phyloP scores from a whole-genome alignment of 192 early-diverging fungal species.

The Backusella morwellensis region DNA sequence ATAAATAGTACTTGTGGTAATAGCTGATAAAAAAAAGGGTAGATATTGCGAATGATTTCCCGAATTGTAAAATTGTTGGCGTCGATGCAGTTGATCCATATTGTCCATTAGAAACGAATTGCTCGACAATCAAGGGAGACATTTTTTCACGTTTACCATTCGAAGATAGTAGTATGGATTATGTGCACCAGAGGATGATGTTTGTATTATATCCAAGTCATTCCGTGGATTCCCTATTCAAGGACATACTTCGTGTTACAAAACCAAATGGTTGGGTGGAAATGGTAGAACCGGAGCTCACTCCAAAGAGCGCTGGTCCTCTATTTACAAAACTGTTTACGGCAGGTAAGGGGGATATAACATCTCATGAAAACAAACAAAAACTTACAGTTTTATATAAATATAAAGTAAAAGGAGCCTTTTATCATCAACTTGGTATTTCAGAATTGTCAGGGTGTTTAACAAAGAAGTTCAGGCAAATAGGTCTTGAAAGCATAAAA shows the following conservation, averaged over 20 bases:
- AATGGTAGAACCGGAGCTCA: slow-evolving; percentile 19
- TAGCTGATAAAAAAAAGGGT: not conserved
- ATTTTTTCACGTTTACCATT: not conserved
- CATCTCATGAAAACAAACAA: no score
- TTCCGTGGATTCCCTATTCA: not conserved
- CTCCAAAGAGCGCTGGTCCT: slow-evolving; percentile 11
- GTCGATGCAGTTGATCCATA: slow-evolving; percentile 3
- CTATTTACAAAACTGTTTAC: not conserved
- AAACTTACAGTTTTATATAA: not conserved
- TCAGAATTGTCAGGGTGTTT: not conserved
- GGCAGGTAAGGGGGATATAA: not conserved
- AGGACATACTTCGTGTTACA: slow-evolving; percentile 6
- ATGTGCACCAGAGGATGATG: slow-evolving; percentile 22
- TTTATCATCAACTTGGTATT: not conserved
- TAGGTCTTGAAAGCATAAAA: slow-evolving; percentile 6
- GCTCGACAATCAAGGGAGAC: not conserved
- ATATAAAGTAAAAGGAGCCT: not conserved
- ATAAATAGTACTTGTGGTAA: not conserved
- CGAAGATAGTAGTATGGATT: slow-evolving; percentile 9
- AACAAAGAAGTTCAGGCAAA: not conserved
- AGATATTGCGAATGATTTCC: slow-evolving; percentile 28
- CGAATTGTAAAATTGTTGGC: slow-evolving; percentile 10
- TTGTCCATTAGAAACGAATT: not conserved
- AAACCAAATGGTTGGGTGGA: slow-evolving; percentile 19
- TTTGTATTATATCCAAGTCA: not conserved